Conservation (phyloP, 306 rosid genomes). For the Corylus americana region DNA sequence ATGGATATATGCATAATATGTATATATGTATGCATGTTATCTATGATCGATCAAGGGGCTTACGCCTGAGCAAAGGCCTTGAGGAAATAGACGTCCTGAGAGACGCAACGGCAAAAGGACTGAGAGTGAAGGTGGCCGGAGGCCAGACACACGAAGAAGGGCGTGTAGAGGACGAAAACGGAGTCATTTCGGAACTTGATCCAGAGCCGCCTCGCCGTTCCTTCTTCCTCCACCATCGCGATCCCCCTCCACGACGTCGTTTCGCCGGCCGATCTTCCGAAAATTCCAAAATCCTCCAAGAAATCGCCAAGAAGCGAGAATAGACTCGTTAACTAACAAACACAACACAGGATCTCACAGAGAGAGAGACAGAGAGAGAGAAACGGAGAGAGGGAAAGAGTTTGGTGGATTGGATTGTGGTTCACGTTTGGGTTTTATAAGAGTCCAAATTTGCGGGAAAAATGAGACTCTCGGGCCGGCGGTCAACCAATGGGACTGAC, state of each 20-base stretch:
- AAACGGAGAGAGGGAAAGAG: neutral
- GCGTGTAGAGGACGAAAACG: slow-evolving; percentile 63
- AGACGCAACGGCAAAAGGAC: slow-evolving; percentile 68
- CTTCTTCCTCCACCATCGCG: slow-evolving; percentile 47
- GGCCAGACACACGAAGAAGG: slow-evolving; percentile 70
- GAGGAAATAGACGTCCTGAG: slow-evolving; percentile 85
- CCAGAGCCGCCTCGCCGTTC: slow-evolving; percentile 77
- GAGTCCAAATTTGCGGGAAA: slow-evolving; percentile 10
- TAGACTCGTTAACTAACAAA: neutral
- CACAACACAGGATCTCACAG: neutral
- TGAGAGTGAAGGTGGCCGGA: slow-evolving; percentile 64
- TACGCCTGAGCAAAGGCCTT: slow-evolving; percentile 80
- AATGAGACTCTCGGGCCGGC: neutral
- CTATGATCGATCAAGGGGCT: slow-evolving; percentile 30
- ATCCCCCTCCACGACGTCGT: neutral
- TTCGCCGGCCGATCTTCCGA: neutral
- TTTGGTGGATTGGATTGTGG: slow-evolving; percentile 2
- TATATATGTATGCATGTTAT: neutral
- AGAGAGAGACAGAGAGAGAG: neutral
- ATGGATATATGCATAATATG: neutral
- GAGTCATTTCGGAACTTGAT: slow-evolving; percentile 67
- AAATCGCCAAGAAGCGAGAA: neutral
- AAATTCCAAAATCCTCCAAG: neutral
- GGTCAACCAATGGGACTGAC: slow-evolving; percentile 1
- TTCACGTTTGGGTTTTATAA: slow-evolving; percentile 1